These are phyloP conservation scores for Phytophthora tentaculata DNA, from an alignment of 352 stramenopile genomes.

Conservation along the genomic window DNA sequence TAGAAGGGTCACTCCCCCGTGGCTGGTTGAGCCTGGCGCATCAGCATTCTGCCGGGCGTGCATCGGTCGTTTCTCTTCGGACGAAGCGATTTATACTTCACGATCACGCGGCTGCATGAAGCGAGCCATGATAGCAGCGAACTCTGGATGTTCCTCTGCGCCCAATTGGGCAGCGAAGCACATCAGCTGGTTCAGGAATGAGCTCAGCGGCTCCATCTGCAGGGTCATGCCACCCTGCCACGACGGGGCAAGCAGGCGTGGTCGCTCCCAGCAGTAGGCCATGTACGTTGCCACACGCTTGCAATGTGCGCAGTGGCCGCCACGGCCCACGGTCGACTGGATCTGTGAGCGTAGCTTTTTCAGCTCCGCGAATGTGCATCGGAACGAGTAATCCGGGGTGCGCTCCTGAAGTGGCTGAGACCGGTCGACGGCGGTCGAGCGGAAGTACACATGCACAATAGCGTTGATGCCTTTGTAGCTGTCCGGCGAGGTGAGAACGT, in stretches of 20 bases:
- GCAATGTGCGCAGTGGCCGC: constrained; percentile 37
- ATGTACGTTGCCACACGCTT: constrained; percentile 44
- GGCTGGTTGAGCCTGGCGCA: constrained; percentile 24
- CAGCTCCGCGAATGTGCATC: constrained; percentile 35
- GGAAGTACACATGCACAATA: constrained; percentile 37
- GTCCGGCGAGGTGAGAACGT: constrained; percentile 28
- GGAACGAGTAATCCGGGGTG: constrained; percentile 34
- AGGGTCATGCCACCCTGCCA: constrained; percentile 43
- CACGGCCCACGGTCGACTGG: constrained; percentile 28
- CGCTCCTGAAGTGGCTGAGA: constrained; percentile 21
- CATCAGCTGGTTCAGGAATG: constrained; percentile 45
- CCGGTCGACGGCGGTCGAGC: constrained; percentile 2
- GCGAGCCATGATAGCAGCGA: constrained; percentile 30
- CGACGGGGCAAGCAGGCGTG: constrained; percentile 37
- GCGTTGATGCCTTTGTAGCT: constrained; percentile 31
- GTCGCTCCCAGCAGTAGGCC: constrained; percentile 43
- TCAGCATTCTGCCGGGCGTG: constrained; percentile 28
- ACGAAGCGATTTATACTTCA: constrained; percentile 23
- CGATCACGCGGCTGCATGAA: constrained; percentile 43
- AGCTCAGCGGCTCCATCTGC: constrained; percentile 36
- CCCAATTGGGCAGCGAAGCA: constrained; percentile 34
- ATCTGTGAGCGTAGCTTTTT: constrained; percentile 40
- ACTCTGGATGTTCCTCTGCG: constrained; percentile 33
- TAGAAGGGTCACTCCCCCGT: not conserved
- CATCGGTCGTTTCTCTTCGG: constrained; percentile 21